Conservation (phyloP, 352 stramenopile species). For the Phytopythium sindhum region DNA sequence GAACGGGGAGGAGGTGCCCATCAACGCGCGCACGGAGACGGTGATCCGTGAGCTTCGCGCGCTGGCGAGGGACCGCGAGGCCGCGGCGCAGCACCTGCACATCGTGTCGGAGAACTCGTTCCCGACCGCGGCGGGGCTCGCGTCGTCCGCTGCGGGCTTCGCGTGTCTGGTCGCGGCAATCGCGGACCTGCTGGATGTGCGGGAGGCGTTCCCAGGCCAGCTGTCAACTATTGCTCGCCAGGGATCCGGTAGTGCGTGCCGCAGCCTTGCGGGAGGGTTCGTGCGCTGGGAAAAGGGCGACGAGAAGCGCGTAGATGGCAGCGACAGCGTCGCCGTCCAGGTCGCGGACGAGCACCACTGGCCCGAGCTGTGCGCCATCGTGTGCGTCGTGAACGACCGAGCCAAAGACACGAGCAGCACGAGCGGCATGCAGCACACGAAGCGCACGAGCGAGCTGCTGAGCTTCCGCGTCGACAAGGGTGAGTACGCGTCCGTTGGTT, state of each 20-base stretch:
- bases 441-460: constrained; percentile 92
- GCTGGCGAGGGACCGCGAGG: constrained; percentile 20
- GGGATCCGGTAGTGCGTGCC: constrained; percentile 94
- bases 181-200: constrained; percentile 79
- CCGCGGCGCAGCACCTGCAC: constrained; percentile 64
- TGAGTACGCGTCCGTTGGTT: constrained; percentile 6
- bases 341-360: constrained; percentile 90
- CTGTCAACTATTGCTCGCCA: constrained; percentile 92
- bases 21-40: constrained; percentile 80
- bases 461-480: constrained; percentile 67
- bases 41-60: constrained; percentile 69
- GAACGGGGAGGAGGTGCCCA: constrained; percentile 89
- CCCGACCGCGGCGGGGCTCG: constrained; percentile 96
- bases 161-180: constrained; percentile 91
- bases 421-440: constrained; percentile 93
- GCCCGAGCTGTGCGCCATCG: constrained; percentile 92
- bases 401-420: constrained; percentile 98
- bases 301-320: constrained; percentile 45
- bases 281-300: constrained; percentile 94
- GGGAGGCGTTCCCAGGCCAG: constrained; percentile 90
- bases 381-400: constrained; percentile 95
- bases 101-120: constrained; percentile 98
- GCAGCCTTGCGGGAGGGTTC: constrained; percentile 96
- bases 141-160: constrained; percentile 97
- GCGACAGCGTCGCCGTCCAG: constrained; percentile 63